These are phyloP conservation scores for Lotus japonicus DNA, from an alignment of 306 rosid species.

Conservation along the genomic window DNA sequence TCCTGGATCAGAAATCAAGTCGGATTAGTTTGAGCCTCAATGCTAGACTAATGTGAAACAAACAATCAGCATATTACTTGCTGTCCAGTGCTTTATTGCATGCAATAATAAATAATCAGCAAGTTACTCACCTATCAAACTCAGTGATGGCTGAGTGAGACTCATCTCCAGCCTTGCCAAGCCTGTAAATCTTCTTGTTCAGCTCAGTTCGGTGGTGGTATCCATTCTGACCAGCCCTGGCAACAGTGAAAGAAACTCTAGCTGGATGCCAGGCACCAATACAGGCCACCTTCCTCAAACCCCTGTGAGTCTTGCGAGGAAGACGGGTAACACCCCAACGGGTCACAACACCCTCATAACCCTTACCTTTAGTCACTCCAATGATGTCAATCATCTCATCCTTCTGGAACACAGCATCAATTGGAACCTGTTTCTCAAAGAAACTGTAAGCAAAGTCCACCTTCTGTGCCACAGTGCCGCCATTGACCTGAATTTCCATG, in stretches of 20 bases:
- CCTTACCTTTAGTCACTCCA: constrained; percentile 88
- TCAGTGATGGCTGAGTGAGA: constrained; percentile 61
- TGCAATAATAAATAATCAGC: not conserved
- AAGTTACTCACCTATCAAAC: constrained; percentile 50
- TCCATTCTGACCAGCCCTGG: constrained; percentile 91
- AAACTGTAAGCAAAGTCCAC: constrained; percentile 63
- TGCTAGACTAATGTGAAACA: too few relatives aligned
- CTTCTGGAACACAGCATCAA: constrained; percentile 89
- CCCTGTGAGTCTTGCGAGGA: constrained; percentile 88
- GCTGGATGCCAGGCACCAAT: constrained; percentile 98
- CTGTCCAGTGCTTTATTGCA: not conserved
- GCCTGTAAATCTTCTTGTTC: constrained; percentile 75
- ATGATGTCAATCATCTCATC: constrained; percentile 87
- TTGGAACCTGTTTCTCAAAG: constrained; percentile 82
- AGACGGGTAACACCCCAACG: constrained; percentile 93
- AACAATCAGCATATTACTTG: not conserved
- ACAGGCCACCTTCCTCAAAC: constrained; percentile 90
- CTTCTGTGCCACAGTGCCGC: constrained; percentile 67
- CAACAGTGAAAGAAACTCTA: constrained; percentile 83
- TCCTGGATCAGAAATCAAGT: constrained; percentile 37
- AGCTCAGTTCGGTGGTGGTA: constrained; percentile 83
- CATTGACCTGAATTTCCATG: constrained; percentile 83
- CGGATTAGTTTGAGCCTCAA: not conserved
- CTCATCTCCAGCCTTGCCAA: constrained; percentile 64
- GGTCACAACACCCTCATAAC: constrained; percentile 87